Evolutionary conservation across 108 stramenopile genomes (phyloP), one percentile per base, ranked within the genome.

Genomic region (Seminavis robusta): DNA sequence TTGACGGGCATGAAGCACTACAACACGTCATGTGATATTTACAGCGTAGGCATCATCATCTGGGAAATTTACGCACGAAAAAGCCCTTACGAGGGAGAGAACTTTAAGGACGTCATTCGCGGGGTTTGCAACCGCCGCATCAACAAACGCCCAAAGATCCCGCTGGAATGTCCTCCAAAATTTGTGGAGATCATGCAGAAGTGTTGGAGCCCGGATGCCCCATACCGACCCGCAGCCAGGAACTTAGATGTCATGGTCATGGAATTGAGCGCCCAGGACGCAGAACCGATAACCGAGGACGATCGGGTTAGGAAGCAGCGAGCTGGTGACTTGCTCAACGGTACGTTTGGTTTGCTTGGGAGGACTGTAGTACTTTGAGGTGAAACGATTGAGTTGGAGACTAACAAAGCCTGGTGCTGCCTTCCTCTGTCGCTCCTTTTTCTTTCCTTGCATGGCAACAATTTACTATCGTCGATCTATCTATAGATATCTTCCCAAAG

Each of bases 11-110:
- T 79, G 39, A 54, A 59, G 4, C 21, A 9, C 6, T 77, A 81
- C 44, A 74, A 67, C 1, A 15, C 74, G 3, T 59, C 62, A n/a
- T 61, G 72, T 3, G 84, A 86, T 67, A 72, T 86, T 3, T 86
- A 79, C 51, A 68, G 74, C 21, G 73, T 86, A 42, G 80, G 76
- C 16, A 79, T 86, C 27, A 70, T 86, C 28, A 53, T 86, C 15
- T 45, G 46, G 23, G 60, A 59, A 23, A 45, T 59, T 29, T 59
- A 76, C 49, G 51, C 75, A 16, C 56, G 84, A 23, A 55, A 65
- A 27, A 67, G 64, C 27, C 84, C 84, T 1, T 86, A 81, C 50
- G 67, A 71, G 41, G 71, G 66, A 19, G 79, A 85, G 41, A 73
- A 65, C 36, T 39, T 45, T 15, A 33, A 19, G 1, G 47, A 42